Percentiles rank a stretch among this genome's conserved stretches.
These are phyloP conservation scores for Boletus coccyginus DNA, from an alignment of 768 basidiomycete species.

Conservation along the genomic window DNA sequence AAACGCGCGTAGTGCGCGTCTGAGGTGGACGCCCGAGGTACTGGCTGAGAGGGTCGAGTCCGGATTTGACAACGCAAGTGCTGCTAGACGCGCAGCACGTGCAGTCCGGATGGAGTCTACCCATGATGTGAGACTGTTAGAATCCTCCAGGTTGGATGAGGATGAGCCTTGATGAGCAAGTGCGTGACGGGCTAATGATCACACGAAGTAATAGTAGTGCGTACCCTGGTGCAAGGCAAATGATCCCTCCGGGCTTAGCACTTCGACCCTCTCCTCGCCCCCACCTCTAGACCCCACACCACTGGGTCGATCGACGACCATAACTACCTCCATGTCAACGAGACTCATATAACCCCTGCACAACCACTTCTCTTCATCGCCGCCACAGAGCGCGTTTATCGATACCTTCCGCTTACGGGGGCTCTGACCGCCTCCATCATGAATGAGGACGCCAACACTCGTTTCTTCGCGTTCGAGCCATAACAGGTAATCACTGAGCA, in stretches of 20 bases:
- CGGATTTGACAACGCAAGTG: slow-evolving; percentile 68
- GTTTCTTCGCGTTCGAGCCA: slow-evolving; percentile 64
- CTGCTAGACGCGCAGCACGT: slow-evolving; percentile 66
- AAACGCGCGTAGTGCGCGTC: slow-evolving; percentile 71
- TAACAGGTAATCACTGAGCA: slow-evolving; percentile 80
- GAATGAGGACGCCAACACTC: slow-evolving; percentile 16
- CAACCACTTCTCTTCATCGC: slow-evolving; percentile 66
- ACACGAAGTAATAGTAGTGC: slow-evolving; percentile 9
- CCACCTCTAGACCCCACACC: slow-evolving; percentile 3
- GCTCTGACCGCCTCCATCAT: slow-evolving; percentile 17
- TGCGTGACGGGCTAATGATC: background rate
- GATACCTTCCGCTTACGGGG: slow-evolving; percentile 18
- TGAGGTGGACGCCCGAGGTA: slow-evolving; percentile 69
- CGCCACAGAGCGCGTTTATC: slow-evolving; percentile 23
- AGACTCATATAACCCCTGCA: slow-evolving; percentile 70
- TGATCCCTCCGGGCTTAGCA: slow-evolving; percentile 73
- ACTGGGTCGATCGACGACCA: slow-evolving; percentile 35
- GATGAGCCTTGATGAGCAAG: slow-evolving; percentile 4
- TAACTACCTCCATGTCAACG: slow-evolving; percentile 74
- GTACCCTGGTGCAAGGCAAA: slow-evolving; percentile 72
- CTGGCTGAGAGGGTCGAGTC: slow-evolving; percentile 83
- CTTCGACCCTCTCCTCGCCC: slow-evolving; percentile 62
- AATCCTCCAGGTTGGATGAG: background rate
- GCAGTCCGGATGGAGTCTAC: slow-evolving; percentile 62
- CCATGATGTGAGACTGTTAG: slow-evolving; percentile 53